Percentiles rank a stretch among this genome's conserved stretches.
Conservation (phyloP, 169 alveolate species). For the Sarcocystis neurona region DNA sequence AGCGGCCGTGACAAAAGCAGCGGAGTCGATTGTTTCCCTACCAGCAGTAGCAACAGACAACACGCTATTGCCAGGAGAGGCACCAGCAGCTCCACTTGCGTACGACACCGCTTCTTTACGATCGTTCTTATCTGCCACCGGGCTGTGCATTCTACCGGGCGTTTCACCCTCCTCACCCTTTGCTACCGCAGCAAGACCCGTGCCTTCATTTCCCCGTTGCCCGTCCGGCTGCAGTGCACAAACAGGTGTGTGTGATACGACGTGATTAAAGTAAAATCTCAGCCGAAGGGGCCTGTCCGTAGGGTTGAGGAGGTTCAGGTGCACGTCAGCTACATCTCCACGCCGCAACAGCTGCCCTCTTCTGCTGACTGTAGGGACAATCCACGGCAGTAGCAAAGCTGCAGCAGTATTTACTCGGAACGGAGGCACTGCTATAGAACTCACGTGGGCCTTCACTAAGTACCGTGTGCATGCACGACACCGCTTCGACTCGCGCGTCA, state of each 20-base stretch:
- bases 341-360: background rate
- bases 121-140: background rate
- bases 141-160: background rate
- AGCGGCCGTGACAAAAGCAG: too few species aligned
- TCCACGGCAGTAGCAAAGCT: constrained; percentile 26
- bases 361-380: background rate
- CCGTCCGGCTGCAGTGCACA: too few species aligned
- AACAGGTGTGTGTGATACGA: too few species aligned
- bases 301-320: constrained; percentile 5
- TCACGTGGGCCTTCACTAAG: constrained; percentile 39
- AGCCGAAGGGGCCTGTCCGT: constrained; percentile 39
- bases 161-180: background rate
- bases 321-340: background rate
- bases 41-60: too few species aligned
- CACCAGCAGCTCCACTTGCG: too few species aligned
- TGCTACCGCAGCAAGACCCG: too few species aligned
- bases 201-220: too few species aligned
- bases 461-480: constrained; percentile 10
- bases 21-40: too few species aligned
- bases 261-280: background rate
- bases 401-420: constrained; percentile 34
- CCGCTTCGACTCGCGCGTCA: constrained; percentile 36
- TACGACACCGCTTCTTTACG: background rate
- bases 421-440: constrained; percentile 44
- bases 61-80: too few species aligned